Evolutionary conservation across 352 stramenopile species (phyloP).

Genomic region (Vaucheria bursata): DNA sequence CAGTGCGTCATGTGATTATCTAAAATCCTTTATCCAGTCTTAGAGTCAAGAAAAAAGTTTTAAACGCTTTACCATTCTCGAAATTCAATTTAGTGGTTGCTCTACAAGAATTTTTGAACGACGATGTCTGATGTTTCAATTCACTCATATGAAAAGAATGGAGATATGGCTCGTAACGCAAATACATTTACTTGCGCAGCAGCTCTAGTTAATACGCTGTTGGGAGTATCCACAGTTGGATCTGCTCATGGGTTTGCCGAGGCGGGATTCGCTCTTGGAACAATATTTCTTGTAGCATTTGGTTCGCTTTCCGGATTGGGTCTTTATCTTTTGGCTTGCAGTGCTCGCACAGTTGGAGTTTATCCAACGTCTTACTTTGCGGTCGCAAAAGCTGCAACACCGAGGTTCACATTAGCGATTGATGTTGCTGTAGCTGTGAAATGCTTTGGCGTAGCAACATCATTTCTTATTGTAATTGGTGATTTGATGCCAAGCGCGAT

Average conservation of each 20-base stretch:
- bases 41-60: no score
- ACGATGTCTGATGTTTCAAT: no score
- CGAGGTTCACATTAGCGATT: constrained; percentile 11
- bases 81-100: no score
- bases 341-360: background rate
- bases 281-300: background rate
- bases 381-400: background rate
- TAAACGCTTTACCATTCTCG: no score
- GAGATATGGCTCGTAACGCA: no score
- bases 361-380: constrained; percentile 3
- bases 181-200: constrained; percentile 33
- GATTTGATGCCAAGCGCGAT: constrained; percentile 35
- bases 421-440: constrained; percentile 49
- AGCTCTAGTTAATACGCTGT: constrained; percentile 35
- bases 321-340: constrained; percentile 2
- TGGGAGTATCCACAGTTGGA: constrained; percentile 37
- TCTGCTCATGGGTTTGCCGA: constrained; percentile 34
- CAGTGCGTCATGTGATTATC: no score
- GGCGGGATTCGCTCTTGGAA: constrained; percentile 22
- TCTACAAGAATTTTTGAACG: no score
- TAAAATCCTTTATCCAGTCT: no score
- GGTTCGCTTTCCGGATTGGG: background rate
- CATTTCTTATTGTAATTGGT: constrained; percentile 50
- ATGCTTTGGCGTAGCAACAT: constrained; percentile 50
- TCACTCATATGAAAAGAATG: no score